phyloP scores from a whole-genome alignment of 441 rosid species.

The Aleurites moluccanus region DNA sequence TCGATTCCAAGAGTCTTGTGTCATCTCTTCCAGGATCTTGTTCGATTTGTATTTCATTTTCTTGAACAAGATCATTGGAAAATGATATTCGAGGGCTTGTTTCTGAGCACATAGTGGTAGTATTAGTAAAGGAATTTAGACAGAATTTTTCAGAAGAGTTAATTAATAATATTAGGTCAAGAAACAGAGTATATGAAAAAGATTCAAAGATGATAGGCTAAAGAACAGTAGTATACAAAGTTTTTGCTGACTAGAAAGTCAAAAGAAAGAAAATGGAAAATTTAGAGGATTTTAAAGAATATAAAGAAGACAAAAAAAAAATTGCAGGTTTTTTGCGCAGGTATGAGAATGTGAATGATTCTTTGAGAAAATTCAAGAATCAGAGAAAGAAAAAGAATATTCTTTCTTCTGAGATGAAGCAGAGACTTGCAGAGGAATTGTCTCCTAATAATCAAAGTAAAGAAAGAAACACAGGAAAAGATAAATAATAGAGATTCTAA shows the following conservation, averaged over 20 bases:
- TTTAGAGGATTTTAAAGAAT: neutral
- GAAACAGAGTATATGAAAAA: neutral
- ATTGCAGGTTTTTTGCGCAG: too few species aligned
- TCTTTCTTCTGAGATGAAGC: conserved; percentile 19
- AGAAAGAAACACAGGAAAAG: neutral
- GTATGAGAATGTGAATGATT: conserved; percentile 6
- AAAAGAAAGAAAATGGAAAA: conserved; percentile 21
- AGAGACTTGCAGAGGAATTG: conserved; percentile 18
- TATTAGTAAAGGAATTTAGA: neutral
- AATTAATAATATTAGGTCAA: neutral
- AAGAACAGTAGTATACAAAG: neutral
- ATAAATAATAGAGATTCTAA: neutral
- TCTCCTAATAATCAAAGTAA: conserved; percentile 1
- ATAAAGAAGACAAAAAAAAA: neutral
- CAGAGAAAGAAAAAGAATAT: conserved; percentile 15
- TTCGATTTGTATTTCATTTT: conserved; percentile 30
- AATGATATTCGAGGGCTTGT: conserved; percentile 62
- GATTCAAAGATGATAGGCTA: conserved; percentile 38
- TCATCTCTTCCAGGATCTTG: conserved; percentile 50
- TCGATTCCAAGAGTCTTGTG: conserved; percentile 42
- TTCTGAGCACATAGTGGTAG: conserved; percentile 48
- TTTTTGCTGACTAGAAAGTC: neutral
- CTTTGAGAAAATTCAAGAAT: conserved; percentile 11
- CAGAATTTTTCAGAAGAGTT: neutral
- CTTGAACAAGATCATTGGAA: conserved; percentile 51